Percentiles rank a stretch among this genome's conserved stretches.
Conservation (phyloP, 2,329 filamentous ascomycete genomes). For the Arthrobotrys megalospora region DNA sequence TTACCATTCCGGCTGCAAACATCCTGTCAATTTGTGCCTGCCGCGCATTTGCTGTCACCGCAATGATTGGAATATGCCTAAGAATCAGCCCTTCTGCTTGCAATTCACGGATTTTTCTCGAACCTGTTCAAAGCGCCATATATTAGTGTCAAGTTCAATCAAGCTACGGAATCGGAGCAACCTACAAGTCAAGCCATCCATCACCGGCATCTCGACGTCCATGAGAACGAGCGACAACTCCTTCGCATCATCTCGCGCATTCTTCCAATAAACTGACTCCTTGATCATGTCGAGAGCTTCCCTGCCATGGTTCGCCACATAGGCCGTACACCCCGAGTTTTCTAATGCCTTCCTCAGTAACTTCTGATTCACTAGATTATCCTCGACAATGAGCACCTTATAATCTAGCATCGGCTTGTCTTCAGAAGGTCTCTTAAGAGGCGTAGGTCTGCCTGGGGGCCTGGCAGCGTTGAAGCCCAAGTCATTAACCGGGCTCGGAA, state of each 20-base stretch:
- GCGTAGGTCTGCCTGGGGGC: neutral
- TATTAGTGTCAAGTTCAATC: slow-evolving; percentile 12
- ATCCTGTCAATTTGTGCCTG: slow-evolving; percentile 60
- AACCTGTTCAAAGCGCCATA: slow-evolving; percentile 22
- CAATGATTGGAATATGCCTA: slow-evolving; percentile 69
- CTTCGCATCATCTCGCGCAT: slow-evolving; percentile 55
- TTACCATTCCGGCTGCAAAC: slow-evolving; percentile 58
- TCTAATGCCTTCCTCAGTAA: slow-evolving; percentile 67
- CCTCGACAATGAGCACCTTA: slow-evolving; percentile 68
- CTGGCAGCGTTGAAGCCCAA: slow-evolving; percentile 8
- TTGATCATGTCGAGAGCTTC: slow-evolving; percentile 75
- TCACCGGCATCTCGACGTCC: slow-evolving; percentile 71
- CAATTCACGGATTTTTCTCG: slow-evolving; percentile 65
- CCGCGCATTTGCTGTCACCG: slow-evolving; percentile 70
- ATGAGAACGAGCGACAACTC: slow-evolving; percentile 52
- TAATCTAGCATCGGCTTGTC: slow-evolving; percentile 49
- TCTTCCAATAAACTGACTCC: slow-evolving; percentile 70
- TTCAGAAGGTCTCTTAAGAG: neutral
- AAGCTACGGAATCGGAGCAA: slow-evolving; percentile 62
- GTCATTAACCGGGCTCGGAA: slow-evolving; percentile 23
- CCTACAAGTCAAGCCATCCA: slow-evolving; percentile 69
- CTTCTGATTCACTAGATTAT: slow-evolving; percentile 69
- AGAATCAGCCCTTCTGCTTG: slow-evolving; percentile 66
- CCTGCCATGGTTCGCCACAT: slow-evolving; percentile 77
- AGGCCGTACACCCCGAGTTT: slow-evolving; percentile 71